Percentiles rank a stretch among this genome's conserved stretches.
Evolutionary conservation across 805 yeast genomes (phyloP).

Genomic region (Starmerella sirachaensis): DNA sequence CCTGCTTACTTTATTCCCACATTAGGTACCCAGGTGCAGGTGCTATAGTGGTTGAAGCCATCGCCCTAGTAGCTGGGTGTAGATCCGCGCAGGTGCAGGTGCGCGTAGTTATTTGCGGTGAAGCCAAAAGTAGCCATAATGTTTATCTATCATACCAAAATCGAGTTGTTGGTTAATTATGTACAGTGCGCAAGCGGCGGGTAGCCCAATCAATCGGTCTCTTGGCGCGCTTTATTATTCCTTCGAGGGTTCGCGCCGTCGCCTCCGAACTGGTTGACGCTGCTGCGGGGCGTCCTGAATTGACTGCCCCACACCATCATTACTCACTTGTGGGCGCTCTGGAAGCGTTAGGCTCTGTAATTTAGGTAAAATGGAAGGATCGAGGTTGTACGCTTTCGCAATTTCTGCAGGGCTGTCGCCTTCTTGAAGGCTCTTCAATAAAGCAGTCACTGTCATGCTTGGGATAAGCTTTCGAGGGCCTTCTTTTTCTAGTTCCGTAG

Average conservation of each 20-base stretch:
- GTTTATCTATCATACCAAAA: no score
- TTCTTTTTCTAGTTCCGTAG: constrained; percentile 6
- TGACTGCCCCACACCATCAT: constrained; percentile 5
- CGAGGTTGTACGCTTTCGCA: constrained; percentile 15
- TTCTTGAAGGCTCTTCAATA: constrained; percentile 18
- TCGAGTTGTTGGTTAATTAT: no score
- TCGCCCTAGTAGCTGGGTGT: no score
- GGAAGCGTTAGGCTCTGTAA: constrained; percentile 10
- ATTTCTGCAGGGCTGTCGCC: constrained; percentile 21
- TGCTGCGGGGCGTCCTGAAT: constrained; percentile 1
- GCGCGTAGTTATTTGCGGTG: no score
- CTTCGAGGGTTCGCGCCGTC: neutral
- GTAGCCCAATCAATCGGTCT: no score
- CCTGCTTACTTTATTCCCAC: no score
- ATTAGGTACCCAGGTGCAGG: no score
- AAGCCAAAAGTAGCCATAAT: no score
- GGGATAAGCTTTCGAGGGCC: constrained; percentile 16
- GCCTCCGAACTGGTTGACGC: constrained; percentile 1
- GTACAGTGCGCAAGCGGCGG: no score
- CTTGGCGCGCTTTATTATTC: no score
- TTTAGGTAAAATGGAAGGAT: constrained; percentile 15
- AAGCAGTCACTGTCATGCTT: constrained; percentile 21
- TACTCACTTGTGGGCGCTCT: constrained; percentile 4
- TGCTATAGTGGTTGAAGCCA: no score
- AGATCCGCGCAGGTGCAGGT: no score